Percentiles rank a stretch among this genome's conserved stretches.
phyloP scores from a whole-genome alignment of 371 early-diverging fungal species.

The Mortierella sp. region DNA sequence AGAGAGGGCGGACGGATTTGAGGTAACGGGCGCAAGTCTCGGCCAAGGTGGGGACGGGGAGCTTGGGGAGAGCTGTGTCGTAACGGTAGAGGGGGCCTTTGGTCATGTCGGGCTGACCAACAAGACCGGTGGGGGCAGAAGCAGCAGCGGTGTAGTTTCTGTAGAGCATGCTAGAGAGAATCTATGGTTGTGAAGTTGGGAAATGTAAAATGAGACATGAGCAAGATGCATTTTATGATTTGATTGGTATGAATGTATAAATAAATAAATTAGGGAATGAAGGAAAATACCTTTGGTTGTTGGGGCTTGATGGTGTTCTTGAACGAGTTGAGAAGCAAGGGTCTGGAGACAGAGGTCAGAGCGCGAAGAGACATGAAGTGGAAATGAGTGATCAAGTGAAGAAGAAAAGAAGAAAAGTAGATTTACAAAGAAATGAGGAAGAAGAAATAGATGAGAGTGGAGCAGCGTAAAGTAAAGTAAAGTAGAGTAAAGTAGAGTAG shows the following conservation, averaged over 20 bases:
- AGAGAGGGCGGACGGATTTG: constrained; percentile 80
- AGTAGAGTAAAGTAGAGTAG: background rate
- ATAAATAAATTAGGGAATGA: background rate
- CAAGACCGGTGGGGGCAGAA: constrained; percentile 27
- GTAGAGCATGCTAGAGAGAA: constrained; percentile 57
- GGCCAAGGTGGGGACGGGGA: constrained; percentile 90
- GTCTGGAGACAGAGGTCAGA: constrained; percentile 52
- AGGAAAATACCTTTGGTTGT: constrained; percentile 47
- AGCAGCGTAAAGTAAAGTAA: background rate
- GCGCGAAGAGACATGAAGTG: constrained; percentile 54
- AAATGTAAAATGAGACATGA: background rate
- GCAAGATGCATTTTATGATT: background rate
- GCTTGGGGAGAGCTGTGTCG: constrained; percentile 81
- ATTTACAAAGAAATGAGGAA: background rate
- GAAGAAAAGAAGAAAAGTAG: background rate
- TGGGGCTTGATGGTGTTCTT: constrained; percentile 54
- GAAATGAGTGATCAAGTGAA: constrained; percentile 1
- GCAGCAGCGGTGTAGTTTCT: constrained; percentile 57
- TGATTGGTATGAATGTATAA: background rate
- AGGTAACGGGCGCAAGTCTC: constrained; percentile 89
- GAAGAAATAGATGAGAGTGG: background rate
- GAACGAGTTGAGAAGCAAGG: constrained; percentile 50
- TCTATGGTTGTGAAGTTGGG: constrained; percentile 12
- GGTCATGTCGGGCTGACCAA: constrained; percentile 56
- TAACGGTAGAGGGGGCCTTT: constrained; percentile 74